A percentile compares a stretch with the other conserved stretches of the same genome.
phyloP scores from a whole-genome alignment of 192 early-diverging fungal species.

The Podila minutissima region DNA sequence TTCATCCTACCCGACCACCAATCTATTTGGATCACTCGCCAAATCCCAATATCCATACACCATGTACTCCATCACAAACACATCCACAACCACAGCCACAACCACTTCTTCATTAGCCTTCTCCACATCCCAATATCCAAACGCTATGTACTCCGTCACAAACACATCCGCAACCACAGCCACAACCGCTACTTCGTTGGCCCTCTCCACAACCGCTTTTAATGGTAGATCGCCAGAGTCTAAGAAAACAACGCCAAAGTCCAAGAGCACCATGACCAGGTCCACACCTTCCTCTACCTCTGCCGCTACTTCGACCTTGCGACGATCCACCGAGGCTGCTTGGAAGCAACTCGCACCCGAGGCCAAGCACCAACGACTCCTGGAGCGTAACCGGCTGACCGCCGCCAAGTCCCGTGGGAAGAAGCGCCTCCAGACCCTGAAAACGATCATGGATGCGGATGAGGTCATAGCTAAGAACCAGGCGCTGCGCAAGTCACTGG shows the following conservation, averaged over 20 bases:
- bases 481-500: slow-evolving; percentile 24
- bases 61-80: no score
- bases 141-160: no score
- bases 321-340: not conserved
- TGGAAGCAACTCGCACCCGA: slow-evolving; percentile 30
- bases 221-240: slow-evolving; percentile 9
- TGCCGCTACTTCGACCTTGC: not conserved
- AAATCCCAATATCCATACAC: not conserved
- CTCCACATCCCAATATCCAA: not conserved
- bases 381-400: slow-evolving; percentile 51
- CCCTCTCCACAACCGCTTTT: no score
- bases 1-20: slow-evolving; percentile 21
- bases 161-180: no score
- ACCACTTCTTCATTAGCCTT: not conserved
- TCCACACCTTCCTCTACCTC: not conserved
- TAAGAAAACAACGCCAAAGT: not conserved
- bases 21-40: slow-evolving; percentile 11
- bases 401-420: slow-evolving; percentile 43
- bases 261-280: not conserved
- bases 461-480: slow-evolving; percentile 36
- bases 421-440: slow-evolving; percentile 44
- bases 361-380: slow-evolving; percentile 45
- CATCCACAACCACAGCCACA: no score
- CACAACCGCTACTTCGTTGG: no score
- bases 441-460: slow-evolving; percentile 46